Conservation (phyloP, 176 grass and related monocot species). For the Carex myosuroides region DNA sequence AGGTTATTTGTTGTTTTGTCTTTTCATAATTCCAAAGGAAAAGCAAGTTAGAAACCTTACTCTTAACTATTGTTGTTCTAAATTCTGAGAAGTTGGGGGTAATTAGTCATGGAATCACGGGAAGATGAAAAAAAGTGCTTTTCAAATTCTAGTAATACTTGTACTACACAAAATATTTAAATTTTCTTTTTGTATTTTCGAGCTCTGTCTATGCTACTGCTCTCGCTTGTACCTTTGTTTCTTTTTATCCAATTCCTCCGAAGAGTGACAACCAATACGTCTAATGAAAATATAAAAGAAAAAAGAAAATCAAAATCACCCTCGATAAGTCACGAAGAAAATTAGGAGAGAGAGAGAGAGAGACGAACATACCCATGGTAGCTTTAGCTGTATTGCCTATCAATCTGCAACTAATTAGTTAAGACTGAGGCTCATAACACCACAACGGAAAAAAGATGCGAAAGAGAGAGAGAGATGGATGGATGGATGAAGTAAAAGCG, state of each 20-base stretch:
- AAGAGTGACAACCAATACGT: neutral
- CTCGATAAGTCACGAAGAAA: neutral
- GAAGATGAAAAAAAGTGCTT: neutral
- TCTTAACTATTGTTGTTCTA: neutral
- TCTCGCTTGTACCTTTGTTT: neutral
- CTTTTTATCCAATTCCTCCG: neutral
- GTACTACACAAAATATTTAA: neutral
- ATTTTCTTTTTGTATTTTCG: neutral
- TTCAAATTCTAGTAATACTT: neutral
- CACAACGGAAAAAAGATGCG: neutral
- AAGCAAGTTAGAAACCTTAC: neutral
- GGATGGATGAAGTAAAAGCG: neutral
- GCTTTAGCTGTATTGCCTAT: neutral
- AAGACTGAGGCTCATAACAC: neutral
- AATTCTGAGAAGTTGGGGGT: neutral
- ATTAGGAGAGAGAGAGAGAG: neutral
- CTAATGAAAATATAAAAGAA: neutral
- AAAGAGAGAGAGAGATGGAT: neutral
- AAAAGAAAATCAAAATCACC: neutral
- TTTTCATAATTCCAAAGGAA: neutral
- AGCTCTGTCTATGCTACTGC: neutral
- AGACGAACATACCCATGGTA: constrained; percentile 2
- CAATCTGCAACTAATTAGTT: neutral
- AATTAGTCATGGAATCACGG: neutral
- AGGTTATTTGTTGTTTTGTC: neutral